Evolutionary conservation across 1,139 yeast genomes (phyloP), one percentile per base, ranked within the genome.

Genomic region (Insectozyma bohioensis): DNA sequence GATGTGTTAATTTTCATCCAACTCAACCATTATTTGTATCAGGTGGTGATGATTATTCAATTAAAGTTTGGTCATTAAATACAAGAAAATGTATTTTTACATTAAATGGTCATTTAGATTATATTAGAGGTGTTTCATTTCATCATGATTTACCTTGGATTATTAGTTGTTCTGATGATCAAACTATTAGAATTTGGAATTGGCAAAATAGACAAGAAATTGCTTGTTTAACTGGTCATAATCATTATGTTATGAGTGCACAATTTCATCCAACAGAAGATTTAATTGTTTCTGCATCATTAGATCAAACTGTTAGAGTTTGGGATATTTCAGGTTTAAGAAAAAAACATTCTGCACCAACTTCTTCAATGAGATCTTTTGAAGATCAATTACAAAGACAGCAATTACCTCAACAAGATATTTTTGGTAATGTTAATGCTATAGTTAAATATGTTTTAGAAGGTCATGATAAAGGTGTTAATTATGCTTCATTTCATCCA

Each of bases 131-230:
- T 8, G 97, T 88, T 26, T 85, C 81, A 45, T 94, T 94, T 76
- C 99, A 94, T 63, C 85, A 81, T 52, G 97, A 90, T 56, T 73
- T 94, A 56, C 99, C 99, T 8, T 94, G 98, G 98, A 85, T 94
- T 53, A 78, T 94, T 42, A 84, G 97, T 14, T 84, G 95, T 45
- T 87, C 97, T 24, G 99, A 94, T 59, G 99, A 94, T 68, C 98
- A 94, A 65, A 94, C 99, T 27, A 88, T 94, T 47, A 77, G 98
- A 56, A 92, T 94, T 49, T 94, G 99, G 99, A 94, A 94, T 65
- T 94, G 98, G 98, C 98, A 94, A 67, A 90, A 90, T 58, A 82
- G 98, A 49, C 95, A 88, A 59, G 97, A 92, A 56, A 85, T 94
- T 52, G 97, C 98, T 15, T 87, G 97, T 52, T 70, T 94, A 51